Conservation (phyloP, 768 basidiomycete genomes). For the Nevesoporus exiguus region DNA sequence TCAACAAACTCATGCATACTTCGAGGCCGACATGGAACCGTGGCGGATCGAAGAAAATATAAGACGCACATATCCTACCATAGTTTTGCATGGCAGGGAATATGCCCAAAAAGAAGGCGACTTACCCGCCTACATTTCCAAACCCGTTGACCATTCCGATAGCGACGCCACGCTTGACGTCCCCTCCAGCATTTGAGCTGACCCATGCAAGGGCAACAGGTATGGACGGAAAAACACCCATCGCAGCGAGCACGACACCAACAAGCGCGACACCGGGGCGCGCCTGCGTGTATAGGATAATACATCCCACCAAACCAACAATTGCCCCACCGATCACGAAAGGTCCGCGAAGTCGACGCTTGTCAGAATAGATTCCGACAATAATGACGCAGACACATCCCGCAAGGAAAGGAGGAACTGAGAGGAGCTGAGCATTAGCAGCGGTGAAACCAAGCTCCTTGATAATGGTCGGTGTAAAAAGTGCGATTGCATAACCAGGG, state of each 20-base stretch:
- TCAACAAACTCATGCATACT: slow-evolving; percentile 26
- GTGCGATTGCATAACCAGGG: slow-evolving; percentile 42
- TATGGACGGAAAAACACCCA: slow-evolving; percentile 48
- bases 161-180: slow-evolving; percentile 45
- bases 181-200: slow-evolving; percentile 52
- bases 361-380: slow-evolving; percentile 42
- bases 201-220: slow-evolving; percentile 48
- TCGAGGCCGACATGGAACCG: slow-evolving; percentile 35
- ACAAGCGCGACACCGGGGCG: slow-evolving; percentile 31
- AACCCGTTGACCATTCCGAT: slow-evolving; percentile 51
- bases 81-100: background rate
- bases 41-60: slow-evolving; percentile 39
- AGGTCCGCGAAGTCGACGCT: slow-evolving; percentile 40
- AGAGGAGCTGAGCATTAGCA: slow-evolving; percentile 44
- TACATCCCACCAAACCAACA: slow-evolving; percentile 45
- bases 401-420: slow-evolving; percentile 44
- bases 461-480: slow-evolving; percentile 49
- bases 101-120: slow-evolving; percentile 12
- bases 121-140: slow-evolving; percentile 54
- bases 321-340: slow-evolving; percentile 41
- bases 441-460: slow-evolving; percentile 47
- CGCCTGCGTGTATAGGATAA: slow-evolving; percentile 38
- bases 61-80: slow-evolving; percentile 38
- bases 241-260: slow-evolving; percentile 45
- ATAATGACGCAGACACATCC: slow-evolving; percentile 39